Base-by-base conservation (phyloP, 1,284 basidiomycete species). In the Fistulinella cinereoalba region DNA sequence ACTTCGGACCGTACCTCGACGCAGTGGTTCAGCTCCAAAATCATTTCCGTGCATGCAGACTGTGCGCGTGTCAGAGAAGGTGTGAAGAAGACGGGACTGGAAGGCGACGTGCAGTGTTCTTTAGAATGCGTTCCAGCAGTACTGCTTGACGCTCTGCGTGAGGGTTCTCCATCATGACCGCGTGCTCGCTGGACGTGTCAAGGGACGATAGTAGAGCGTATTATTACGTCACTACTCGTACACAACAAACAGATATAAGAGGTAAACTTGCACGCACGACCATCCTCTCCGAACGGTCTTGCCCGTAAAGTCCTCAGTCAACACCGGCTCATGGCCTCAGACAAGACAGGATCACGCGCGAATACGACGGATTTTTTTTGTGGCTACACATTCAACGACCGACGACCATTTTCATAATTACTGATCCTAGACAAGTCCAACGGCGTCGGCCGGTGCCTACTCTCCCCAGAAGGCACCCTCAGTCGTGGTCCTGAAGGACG, bases 71-170 rank as follows among this genome's bases (percentile, higher is more conserved):
- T 61, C 38, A 57, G 33, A 41, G 13, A 7, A 25, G 10, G 15
- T 33, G 29, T 13, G 29, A 27, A 11, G 15, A 12, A 13, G 23
- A 7, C 25, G 12, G 1, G 11, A 38, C 12, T 0, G 12, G 3
- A 18, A 23, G 46, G 43, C 44, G 5, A 69, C 85, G 58, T 54
- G 93, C 92, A 10, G 88, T 82, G 57, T 92, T 96, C 69, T 93
- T 94, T 32, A 93, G 75, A 54, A 97, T 95, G 23, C 93, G 80
- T 59, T 94, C 91, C 3, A 96, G 76, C 27, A 96, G 77, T 31
- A 93, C 82, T 27, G 88, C 90, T 65, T 97, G 93, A 50, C 90
- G 77, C 67, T 94, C 91, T 51, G 92, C 90, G 62, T 96, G 90
- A 22, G 88, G 91, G 65, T 92, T 93, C 69, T 93, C 88, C 91